phyloP scores from a whole-genome alignment of 2,329 filamentous ascomycete genomes.

The Cercospora berteroae region DNA sequence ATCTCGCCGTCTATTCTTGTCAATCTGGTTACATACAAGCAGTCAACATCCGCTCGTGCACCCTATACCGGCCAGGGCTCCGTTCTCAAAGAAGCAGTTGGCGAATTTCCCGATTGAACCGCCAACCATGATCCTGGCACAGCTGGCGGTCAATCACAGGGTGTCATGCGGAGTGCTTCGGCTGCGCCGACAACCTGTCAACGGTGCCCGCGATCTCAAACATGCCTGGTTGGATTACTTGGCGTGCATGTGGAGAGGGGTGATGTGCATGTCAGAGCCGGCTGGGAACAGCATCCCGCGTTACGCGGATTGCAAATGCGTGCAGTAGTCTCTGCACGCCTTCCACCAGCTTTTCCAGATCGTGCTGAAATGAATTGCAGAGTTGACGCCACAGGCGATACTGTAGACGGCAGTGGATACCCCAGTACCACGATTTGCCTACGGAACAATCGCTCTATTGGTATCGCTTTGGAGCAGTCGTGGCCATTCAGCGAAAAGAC shows the following conservation, averaged over 20 bases:
- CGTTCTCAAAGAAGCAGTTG: background rate
- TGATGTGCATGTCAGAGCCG: background rate
- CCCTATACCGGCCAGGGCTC: background rate
- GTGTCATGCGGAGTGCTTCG: background rate
- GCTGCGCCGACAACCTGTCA: background rate
- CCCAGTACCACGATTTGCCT: background rate
- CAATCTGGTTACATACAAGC: too few relatives aligned
- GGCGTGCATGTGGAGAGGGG: background rate
- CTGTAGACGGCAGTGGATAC: background rate
- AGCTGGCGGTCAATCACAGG: background rate
- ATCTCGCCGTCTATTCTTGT: background rate
- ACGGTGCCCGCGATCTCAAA: background rate
- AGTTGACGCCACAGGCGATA: background rate
- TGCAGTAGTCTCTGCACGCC: background rate
- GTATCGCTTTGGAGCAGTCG: background rate
- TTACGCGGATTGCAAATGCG: constrained; percentile 4
- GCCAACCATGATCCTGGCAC: background rate
- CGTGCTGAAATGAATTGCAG: background rate
- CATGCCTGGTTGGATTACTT: background rate
- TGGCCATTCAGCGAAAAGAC: background rate
- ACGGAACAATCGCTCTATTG: background rate
- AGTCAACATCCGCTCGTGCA: too few relatives aligned
- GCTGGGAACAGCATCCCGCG: background rate
- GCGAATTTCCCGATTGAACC: background rate
- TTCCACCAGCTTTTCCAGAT: background rate